Percentiles rank a stretch among this genome's conserved stretches.
Conservation (phyloP, 108 stramenopile genomes). For the Discostella pseudostelligera region DNA sequence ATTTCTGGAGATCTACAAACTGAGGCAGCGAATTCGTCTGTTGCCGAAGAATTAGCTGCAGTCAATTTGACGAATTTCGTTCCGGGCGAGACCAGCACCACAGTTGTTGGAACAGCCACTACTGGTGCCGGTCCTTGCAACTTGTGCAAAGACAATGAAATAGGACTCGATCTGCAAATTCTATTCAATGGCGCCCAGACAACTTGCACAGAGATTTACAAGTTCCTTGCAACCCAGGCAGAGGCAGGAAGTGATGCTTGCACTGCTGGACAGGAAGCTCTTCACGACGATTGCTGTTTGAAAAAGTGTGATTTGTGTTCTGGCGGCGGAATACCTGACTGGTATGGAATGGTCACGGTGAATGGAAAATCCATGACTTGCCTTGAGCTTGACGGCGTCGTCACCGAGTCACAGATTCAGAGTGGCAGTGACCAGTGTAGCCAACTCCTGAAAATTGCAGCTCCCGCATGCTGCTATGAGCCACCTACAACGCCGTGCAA, state of each 20-base stretch:
- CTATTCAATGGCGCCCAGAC: slow-evolving; percentile 48
- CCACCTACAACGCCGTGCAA: slow-evolving; percentile 43
- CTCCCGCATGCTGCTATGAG: slow-evolving; percentile 46
- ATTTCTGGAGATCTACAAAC: slow-evolving; percentile 6
- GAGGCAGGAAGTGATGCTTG: slow-evolving; percentile 43
- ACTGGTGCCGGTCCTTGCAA: slow-evolving; percentile 41
- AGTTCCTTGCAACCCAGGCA: slow-evolving; percentile 44
- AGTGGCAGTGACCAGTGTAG: slow-evolving; percentile 32
- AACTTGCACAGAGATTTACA: slow-evolving; percentile 35
- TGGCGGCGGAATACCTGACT: slow-evolving; percentile 46
- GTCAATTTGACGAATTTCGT: slow-evolving; percentile 9
- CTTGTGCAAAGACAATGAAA: slow-evolving; percentile 34
- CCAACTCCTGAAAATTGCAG: slow-evolving; percentile 40
- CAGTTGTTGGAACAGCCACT: slow-evolving; percentile 1
- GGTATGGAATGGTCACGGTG: slow-evolving; percentile 48
- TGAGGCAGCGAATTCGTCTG: slow-evolving; percentile 9
- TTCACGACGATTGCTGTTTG: slow-evolving; percentile 39
- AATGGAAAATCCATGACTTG: slow-evolving; percentile 51
- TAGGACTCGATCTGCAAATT: slow-evolving; percentile 30
- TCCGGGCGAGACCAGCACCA: slow-evolving; percentile 12
- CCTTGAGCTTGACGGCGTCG: slow-evolving; percentile 38
- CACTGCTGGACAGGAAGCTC: slow-evolving; percentile 31
- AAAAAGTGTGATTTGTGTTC: slow-evolving; percentile 46
- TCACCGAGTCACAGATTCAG: slow-evolving; percentile 35
- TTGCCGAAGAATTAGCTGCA: slow-evolving; percentile 8